Evolutionary conservation across 2,329 filamentous ascomycete genomes (phyloP).

Genomic region (Colletotrichum lentis): DNA sequence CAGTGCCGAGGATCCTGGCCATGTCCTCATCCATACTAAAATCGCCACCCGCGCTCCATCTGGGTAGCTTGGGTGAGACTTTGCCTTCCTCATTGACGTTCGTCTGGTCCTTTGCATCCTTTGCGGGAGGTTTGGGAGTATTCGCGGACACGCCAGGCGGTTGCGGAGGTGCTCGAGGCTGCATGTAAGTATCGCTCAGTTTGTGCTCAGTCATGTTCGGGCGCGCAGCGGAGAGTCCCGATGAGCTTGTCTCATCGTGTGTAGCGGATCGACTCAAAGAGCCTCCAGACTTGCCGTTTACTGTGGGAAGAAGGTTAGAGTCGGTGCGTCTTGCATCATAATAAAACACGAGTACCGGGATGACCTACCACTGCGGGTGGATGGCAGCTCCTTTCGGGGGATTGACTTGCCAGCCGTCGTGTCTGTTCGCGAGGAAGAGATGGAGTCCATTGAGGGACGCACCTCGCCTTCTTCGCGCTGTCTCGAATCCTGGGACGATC

Average conservation of each 20-base stretch:
- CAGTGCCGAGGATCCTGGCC: constrained; percentile 82
- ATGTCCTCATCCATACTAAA: constrained; percentile 97
- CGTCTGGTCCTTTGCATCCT: constrained; percentile 62
- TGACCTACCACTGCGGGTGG: constrained; percentile 55
- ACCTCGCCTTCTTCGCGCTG: constrained; percentile 63
- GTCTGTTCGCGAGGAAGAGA: constrained; percentile 52
- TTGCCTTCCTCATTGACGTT: constrained; percentile 55
- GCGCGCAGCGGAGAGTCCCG: constrained; percentile 39
- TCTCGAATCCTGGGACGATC: constrained; percentile 67
- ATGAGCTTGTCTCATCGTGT: constrained; percentile 40
- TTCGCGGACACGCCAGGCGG: constrained; percentile 54
- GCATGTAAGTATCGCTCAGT: constrained; percentile 63
- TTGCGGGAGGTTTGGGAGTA: constrained; percentile 50
- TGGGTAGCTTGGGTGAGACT: constrained; percentile 71
- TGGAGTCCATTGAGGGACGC: constrained; percentile 55
- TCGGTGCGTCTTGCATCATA: constrained; percentile 37
- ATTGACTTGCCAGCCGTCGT: constrained; percentile 59
- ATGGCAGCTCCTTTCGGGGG: constrained; percentile 70
- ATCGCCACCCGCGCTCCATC: constrained; percentile 82
- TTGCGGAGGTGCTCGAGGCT: constrained; percentile 64
- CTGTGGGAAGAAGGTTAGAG: constrained; percentile 43
- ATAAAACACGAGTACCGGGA: constrained; percentile 28
- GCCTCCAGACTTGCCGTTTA: constrained; percentile 47
- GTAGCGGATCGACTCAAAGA: constrained; percentile 39
- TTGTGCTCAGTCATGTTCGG: constrained; percentile 52